Base-by-base conservation (phyloP, 2,329 filamentous ascomycete genomes). In the Arthrocladium fulminans region DNA sequence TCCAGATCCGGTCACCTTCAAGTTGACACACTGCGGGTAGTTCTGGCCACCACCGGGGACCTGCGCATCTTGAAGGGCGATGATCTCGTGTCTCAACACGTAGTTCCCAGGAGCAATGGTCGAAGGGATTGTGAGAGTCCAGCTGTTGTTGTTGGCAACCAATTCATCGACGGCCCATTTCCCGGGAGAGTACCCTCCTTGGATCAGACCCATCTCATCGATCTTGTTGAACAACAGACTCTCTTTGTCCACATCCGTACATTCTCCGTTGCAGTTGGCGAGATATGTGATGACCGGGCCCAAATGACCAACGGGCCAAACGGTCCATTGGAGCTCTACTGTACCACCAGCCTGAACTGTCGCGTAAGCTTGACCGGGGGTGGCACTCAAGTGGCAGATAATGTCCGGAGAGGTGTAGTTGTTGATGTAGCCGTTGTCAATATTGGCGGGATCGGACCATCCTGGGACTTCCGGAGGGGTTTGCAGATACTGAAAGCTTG, bases 241-340 rank as follows among this genome's bases (percentile, higher is more conserved):
- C 1, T 63, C 65, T 63, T 78, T 76, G 63, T 76, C 73, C 47
- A 73, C 76, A 0, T 63, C 61, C 30, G 73, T 67, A 63, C 76
- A 82, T 61, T 79, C 72, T 20, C 73, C 77, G 46, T 73, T 65
- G 65, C 77, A 80, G 56, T 71, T 72, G 48, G 81, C 81, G 13
- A 83, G 66, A 67, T 83, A 84, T 61, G 74, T 74, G 53, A 84
- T 72, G 56, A 84, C 74, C 6, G 80, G 80, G 2, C 79, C 79
- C 54, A 80, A 72, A 67, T 86, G 77, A 47, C 71, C 74, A 8
- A 74, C 69, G n/a, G 81, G 81, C 82, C 82, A 86, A 12, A 68
- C 67, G 50, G 72, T 76, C 82, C 81, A 85, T 57, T 78, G 72
- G 42, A 85, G 65, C 50, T 75, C 67, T 55, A 85, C 62, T 6